Percentiles rank a stretch among this genome's conserved stretches.
Conservation (phyloP, 345 rosid species). For the Moricandia arvensis region DNA sequence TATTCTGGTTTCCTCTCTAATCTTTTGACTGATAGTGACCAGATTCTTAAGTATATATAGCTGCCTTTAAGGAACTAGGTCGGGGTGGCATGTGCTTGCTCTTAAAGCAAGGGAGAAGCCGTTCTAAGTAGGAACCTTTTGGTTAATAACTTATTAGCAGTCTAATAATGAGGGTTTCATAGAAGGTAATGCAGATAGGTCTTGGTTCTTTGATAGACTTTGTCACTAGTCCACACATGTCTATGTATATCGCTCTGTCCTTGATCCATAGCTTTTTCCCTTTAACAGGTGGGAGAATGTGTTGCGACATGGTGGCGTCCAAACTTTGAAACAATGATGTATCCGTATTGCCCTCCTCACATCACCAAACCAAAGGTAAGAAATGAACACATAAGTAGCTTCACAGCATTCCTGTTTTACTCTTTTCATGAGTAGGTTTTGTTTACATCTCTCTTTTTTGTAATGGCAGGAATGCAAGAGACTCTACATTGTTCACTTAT, state of each 20-base stretch:
- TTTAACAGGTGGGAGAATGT: slow-evolving; percentile 84
- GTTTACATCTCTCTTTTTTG: slow-evolving; percentile 1
- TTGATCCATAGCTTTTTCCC: background rate
- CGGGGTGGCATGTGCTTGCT: background rate
- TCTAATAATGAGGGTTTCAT: background rate
- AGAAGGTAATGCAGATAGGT: background rate
- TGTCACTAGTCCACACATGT: slow-evolving; percentile 18
- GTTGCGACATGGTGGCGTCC: slow-evolving; percentile 99
- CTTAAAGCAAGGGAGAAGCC: background rate
- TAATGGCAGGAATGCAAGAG: slow-evolving; percentile 91
- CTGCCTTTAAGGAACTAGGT: background rate
- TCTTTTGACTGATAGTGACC: background rate
- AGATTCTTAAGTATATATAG: background rate
- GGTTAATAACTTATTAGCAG: background rate
- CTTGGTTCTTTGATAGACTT: background rate
- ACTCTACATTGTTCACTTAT: slow-evolving; percentile 85
- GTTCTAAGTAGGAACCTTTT: background rate
- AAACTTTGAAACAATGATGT: slow-evolving; percentile 94
- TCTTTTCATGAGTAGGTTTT: background rate
- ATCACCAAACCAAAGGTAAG: slow-evolving; percentile 91
- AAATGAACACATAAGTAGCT: background rate
- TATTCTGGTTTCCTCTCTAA: slow-evolving; percentile 9
- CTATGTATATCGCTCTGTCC: slow-evolving; percentile 1
- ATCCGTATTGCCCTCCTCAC: slow-evolving; percentile 98
- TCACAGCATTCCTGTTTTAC: background rate